phyloP scores from a whole-genome alignment of 1,139 yeast genomes.

The Kodamaea anthophila region DNA sequence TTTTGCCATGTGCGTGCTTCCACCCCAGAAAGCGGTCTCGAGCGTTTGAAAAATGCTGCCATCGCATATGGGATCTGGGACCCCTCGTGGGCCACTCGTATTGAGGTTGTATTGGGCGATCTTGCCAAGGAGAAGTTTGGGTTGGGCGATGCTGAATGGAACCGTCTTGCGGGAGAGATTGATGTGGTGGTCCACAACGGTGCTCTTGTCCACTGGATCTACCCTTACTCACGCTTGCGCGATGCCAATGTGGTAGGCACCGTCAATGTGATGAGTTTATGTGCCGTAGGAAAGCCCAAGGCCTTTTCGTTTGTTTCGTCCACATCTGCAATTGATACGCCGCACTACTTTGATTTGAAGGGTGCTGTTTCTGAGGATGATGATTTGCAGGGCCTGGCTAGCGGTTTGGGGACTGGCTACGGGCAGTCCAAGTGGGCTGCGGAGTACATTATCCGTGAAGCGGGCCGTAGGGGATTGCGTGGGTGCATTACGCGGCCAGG shows the following conservation, averaged over 20 bases:
- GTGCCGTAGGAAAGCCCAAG: constrained; percentile 77
- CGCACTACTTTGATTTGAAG: constrained; percentile 62
- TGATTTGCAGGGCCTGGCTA: constrained; percentile 70
- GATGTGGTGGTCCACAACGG: constrained; percentile 94
- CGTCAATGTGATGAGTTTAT: constrained; percentile 73
- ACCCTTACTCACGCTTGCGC: constrained; percentile 83
- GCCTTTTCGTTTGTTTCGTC: constrained; percentile 89
- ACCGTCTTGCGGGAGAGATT: constrained; percentile 45
- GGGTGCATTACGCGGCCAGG: constrained; percentile 96
- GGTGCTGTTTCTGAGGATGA: constrained; percentile 78
- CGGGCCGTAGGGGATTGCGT: constrained; percentile 78
- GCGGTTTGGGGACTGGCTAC: constrained; percentile 85
- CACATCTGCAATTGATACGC: constrained; percentile 86
- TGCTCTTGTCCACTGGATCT: constrained; percentile 98
- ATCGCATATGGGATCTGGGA: constrained; percentile 84
- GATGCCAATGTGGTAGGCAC: constrained; percentile 93
- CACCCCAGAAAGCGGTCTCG: constrained; percentile 59
- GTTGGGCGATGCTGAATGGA: constrained; percentile 53
- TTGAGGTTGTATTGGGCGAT: constrained; percentile 80
- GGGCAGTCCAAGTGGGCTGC: constrained; percentile 99
- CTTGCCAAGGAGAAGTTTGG: constrained; percentile 72
- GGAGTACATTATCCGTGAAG: constrained; percentile 79
- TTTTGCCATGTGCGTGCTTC: constrained; percentile 90
- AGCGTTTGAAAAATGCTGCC: constrained; percentile 72
- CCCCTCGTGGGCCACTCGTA: constrained; percentile 47